These are phyloP conservation scores for Rhazya stricta DNA, from an alignment of 257 asterid genomes.

Conservation along the genomic window DNA sequence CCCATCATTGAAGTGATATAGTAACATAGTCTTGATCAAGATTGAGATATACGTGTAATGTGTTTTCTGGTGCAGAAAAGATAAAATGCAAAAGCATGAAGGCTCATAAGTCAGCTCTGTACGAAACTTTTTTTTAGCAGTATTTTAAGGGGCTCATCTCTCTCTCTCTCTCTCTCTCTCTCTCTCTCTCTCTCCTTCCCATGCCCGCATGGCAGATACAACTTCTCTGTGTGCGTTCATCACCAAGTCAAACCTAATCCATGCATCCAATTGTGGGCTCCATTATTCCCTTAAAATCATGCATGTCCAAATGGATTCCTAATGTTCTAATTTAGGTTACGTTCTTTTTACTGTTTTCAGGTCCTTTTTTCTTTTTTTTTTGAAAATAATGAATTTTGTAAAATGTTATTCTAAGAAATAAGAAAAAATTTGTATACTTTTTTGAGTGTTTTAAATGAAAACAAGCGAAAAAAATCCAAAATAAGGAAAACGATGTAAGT, in stretches of 20 bases:
- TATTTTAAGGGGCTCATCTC: not conserved
- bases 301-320: not conserved
- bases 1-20: too few relatives aligned
- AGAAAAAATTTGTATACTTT: too few relatives aligned
- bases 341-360: too few relatives aligned
- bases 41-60: not conserved
- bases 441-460: too few relatives aligned
- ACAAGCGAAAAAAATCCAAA: too few relatives aligned
- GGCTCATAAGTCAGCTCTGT: conserved; percentile 12
- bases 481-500: too few relatives aligned
- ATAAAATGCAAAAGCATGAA: not conserved
- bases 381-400: too few relatives aligned
- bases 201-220: not conserved
- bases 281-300: not conserved
- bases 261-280: not conserved
- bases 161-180: not conserved
- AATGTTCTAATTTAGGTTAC: too few relatives aligned
- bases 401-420: too few relatives aligned
- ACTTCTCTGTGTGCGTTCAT: not conserved
- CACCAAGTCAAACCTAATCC: conserved; percentile 25
- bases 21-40: not conserved
- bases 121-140: not conserved
- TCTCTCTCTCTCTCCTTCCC: not conserved
- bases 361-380: too few relatives aligned
- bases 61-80: not conserved